Base-by-base conservation (phyloP, 116 monocot genomes). In the Zostera marina region DNA sequence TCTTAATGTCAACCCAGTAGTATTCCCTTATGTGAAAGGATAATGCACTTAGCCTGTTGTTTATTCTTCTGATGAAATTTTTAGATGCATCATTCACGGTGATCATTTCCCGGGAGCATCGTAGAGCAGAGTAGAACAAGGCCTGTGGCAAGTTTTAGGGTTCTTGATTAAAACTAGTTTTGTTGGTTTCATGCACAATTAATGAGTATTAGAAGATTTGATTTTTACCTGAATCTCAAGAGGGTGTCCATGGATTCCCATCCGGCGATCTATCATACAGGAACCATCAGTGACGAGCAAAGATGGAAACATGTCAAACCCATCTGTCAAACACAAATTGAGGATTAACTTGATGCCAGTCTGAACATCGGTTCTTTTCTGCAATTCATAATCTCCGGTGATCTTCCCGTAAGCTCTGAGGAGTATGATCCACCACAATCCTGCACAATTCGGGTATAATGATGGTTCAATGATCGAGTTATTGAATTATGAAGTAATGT, bases 211-310 rank as follows among this genome's bases (percentile, higher is more conserved):
- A 32, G 32, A 32, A 2, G 32, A 32, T 32, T 32, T 21, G 20
- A 51, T 51, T 41, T 54, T 52, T 79, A 99, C 99, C 76, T 91
- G 91, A 65, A 99, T 99, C 66, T 99, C 99, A 71, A 99, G 90
- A 69, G 99, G 91, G 64, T 99, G 99, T 9, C 99, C 99, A 71
- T 99, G 91, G 52, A 99, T 99, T 39, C 99, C 99, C 91, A 99
- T 99, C 10, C 99, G 68, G 43, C 99, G 76, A 59, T 99, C 99
- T 64, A 99, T 91, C 99, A 99, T 99, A 77, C 99, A 90, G 40
- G 99, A 99, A 9, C 91, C 99, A 83, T 99, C 91, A 14, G 99
- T 91, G 52, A 99, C 99, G 22, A 99, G 66, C 52, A 99, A 64
- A 21, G 99, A 73, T 56, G 94, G 88, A 54, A 94, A 94, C 94